Evolutionary conservation across 1,139 yeast genomes (phyloP).

Genomic region (Yamadazyma pseudoaaseri): DNA sequence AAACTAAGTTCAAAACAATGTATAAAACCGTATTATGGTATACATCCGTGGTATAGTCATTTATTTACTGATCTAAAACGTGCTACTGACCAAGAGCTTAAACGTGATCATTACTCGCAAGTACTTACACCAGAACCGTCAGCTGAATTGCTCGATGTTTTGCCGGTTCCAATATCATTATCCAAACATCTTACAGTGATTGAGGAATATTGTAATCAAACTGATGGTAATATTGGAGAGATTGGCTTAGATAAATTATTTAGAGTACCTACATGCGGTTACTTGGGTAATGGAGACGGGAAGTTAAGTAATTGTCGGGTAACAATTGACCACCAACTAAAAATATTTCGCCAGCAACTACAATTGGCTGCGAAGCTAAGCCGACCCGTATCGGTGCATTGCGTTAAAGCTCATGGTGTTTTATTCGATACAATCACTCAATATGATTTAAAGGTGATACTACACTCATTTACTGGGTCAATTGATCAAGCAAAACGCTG

Average conservation of each 20-base stretch:
- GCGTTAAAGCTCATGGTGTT: conserved; percentile 74
- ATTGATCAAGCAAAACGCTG: conserved; percentile 61
- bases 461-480: conserved; percentile 90
- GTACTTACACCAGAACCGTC: conserved; percentile 48
- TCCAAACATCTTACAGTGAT: conserved; percentile 33
- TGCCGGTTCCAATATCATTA: conserved; percentile 65
- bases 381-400: conserved; percentile 72
- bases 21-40: conserved; percentile 68
- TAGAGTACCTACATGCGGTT: conserved; percentile 63
- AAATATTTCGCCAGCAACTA: conserved; percentile 51
- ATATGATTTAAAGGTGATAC: conserved; percentile 34
- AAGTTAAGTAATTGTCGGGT: conserved; percentile 51
- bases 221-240: conserved; percentile 67
- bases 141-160: conserved; percentile 37
- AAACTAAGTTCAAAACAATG: conserved; percentile 19
- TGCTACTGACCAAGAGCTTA: conserved; percentile 20
- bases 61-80: conserved; percentile 34
- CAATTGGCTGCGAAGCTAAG: conserved; percentile 47
- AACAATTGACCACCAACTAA: conserved; percentile 60
- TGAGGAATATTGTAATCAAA: conserved; percentile 14
- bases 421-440: conserved; percentile 48
- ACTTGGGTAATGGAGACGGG: conserved; percentile 35
- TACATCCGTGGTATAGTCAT: conserved; percentile 92
- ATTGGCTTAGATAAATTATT: conserved; percentile 82
- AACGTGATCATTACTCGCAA: conserved; percentile 51